A percentile compares a stretch with the other conserved stretches of the same genome.
Evolutionary conservation across 371 early-diverging fungal genomes (phyloP).

Genomic region (Choanephora cucurbitarum): DNA sequence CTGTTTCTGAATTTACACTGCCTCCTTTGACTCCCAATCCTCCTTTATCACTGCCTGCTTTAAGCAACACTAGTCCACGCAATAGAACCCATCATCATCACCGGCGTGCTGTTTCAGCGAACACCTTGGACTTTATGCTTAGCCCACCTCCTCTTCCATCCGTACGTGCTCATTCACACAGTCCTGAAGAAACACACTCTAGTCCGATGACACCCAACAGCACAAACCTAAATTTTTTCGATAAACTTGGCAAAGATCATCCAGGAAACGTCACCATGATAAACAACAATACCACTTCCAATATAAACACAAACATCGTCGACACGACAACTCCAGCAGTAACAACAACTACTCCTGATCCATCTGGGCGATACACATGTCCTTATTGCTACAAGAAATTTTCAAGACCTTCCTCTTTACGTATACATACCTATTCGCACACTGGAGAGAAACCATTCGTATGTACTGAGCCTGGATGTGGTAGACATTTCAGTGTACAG

Average conservation of each 20-base stretch:
- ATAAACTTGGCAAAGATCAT: neutral
- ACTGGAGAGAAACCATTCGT: conserved; percentile 78
- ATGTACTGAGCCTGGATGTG: conserved; percentile 67
- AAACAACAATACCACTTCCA: neutral
- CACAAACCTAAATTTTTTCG: conserved; percentile 4
- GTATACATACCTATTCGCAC: conserved; percentile 73
- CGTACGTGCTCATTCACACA: conserved; percentile 21
- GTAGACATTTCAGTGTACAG: conserved; percentile 70
- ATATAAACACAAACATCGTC: neutral
- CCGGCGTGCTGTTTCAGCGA: conserved; percentile 27
- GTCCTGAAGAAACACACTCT: conserved; percentile 20
- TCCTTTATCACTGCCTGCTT: conserved; percentile 7
- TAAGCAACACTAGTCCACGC: conserved; percentile 17
- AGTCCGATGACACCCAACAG: neutral
- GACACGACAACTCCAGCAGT: neutral
- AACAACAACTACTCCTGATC: conserved; percentile 5
- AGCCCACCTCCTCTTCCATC: conserved; percentile 6
- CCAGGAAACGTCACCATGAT: neutral
- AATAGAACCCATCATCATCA: conserved; percentile 17
- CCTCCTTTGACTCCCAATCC: conserved; percentile 9
- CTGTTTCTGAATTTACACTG: conserved; percentile 25
- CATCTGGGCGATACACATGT: conserved; percentile 64
- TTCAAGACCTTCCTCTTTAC: conserved; percentile 71
- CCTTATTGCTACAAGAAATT: conserved; percentile 68
- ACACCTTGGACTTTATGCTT: conserved; percentile 24